Evolutionary conservation across 768 basidiomycete genomes (phyloP).

Genomic region (Russula olivacea): DNA sequence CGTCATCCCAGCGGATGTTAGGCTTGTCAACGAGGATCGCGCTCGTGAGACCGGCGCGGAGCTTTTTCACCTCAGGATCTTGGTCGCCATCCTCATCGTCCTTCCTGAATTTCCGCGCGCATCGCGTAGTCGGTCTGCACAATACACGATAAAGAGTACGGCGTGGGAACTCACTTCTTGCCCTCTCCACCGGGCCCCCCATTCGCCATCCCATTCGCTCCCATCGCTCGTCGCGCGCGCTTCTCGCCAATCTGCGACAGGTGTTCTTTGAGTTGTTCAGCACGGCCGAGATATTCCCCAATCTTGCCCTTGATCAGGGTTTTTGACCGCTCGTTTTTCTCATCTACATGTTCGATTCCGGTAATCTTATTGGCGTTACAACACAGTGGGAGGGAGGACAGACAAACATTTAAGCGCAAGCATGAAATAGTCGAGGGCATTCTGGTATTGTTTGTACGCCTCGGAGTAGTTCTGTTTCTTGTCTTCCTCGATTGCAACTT

Average conservation of each 20-base stretch:
- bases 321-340: constrained; percentile 94
- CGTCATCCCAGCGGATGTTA: constrained; percentile 97
- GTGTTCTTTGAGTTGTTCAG: constrained; percentile 88
- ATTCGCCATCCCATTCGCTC: constrained; percentile 42
- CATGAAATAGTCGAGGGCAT: constrained; percentile 97
- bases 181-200: constrained; percentile 35
- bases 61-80: constrained; percentile 93
- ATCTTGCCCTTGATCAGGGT: constrained; percentile 81
- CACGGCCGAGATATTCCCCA: constrained; percentile 84
- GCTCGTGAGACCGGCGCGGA: constrained; percentile 81
- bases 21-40: constrained; percentile 93
- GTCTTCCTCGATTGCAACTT: constrained; percentile 90
- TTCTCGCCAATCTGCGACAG: constrained; percentile 63
- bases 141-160: not conserved
- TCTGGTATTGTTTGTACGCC: constrained; percentile 92
- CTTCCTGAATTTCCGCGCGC: constrained; percentile 30
- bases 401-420: constrained; percentile 85
- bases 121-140: not conserved
- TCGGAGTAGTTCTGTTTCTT: constrained; percentile 88
- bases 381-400: not conserved
- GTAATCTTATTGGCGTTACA: not conserved
- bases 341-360: constrained; percentile 43
- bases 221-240: constrained; percentile 44
- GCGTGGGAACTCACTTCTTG: constrained; percentile 33
- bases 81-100: constrained; percentile 62